Base-by-base conservation (phyloP, 1,139 yeast species). In the Suhomyces bribrorum region DNA sequence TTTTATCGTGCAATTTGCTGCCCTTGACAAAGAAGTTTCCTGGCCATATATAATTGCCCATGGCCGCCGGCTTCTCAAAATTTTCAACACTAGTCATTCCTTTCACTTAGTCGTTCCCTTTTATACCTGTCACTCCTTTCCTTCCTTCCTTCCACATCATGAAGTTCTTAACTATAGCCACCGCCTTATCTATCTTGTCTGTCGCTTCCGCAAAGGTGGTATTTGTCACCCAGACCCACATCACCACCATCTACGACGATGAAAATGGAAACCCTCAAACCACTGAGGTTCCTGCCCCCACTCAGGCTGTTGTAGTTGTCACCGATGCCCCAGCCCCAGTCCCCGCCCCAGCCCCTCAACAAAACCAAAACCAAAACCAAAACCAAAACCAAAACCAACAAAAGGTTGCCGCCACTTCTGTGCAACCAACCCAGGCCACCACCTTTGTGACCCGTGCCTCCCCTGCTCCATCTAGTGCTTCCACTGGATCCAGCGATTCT, bases 161-260 rank as follows among this genome's bases (percentile, higher is more conserved):
- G 60, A 52, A 51, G 45, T 48, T 53, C 41, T 41, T 48, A 15
- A 37, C 53, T 38, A 38, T 50, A 17, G 46, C 58, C 28, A 35
- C 50, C 32, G 51, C 49, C 38, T 41, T 49, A 37, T 42, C 49
- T 24, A 34, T 51, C 23, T 34, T 44, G 24, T 41, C 54, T 18
- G 47, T 51, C 22, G 52, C 49, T 16, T 39, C 53, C 11, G 62
- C 66, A 26, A 41, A 49, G 20, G 48, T 56, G 26, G 53, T 52
- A 23, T 54, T 44, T 40, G 62, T 60, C 41, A 62, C 68, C 32
- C 49, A 54, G 23, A 41, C 53, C 43, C 55, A 53, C 43, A 38
- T 47, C 37, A 50, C 55, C 40, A 61, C 66, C 34, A 46, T 59
- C 18, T 53, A 49, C 34, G 52, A 36, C 13, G 45, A 36, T 23